Evolutionary conservation across 23 red algal species (phyloP), one percentile per base, ranked within the genome.

Genomic region (Pyropia yezoensis): DNA sequence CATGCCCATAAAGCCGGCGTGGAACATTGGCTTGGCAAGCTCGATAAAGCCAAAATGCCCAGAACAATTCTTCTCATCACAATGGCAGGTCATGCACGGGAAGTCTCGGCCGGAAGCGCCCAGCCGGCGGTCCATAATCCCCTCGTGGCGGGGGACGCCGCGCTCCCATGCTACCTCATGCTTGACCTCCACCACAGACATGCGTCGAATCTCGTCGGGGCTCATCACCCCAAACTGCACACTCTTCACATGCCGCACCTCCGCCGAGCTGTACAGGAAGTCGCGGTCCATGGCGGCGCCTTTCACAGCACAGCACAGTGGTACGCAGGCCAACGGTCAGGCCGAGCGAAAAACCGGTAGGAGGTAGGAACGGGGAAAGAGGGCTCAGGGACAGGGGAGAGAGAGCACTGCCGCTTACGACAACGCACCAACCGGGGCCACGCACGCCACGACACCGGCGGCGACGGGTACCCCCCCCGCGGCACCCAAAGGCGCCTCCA

Each of bases 31-130:
- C 27, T 90, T 86, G 15, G 82, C 79, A 18, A 98, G 62, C 65
- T 98, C 85, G 32, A 98, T 87, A 69, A 91, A 86, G 18, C 94
- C 94, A 83, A 98, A 98, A 61, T 98, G 94, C 39, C 94, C 94
- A 3, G 85, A 74, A 61, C 94, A 98, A 28, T 66, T 71, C 49
- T 77, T 70, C 62, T 87, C 85, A 34, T 76, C 55, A 51, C 86
- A 27, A n/a, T 73, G 57, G 58, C 94, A 98, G 59, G 94, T 98
- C 21, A 66, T 51, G 75, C 94, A 98, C 4, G 86, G 94, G 69
- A 91, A 91, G 17, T 67, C 67, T 24, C 71, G 65, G 3, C 80
- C 94, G 57, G 87, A 91, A 0, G 94, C 80, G 11, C 94, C 94
- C 30, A 98, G 85, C 14, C 94, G 94, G 62, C 75, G 85, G 67